A percentile compares a stretch with the other conserved stretches of the same genome.
phyloP scores from a whole-genome alignment of 345 rosid species.

The Eucalyptus pumila region DNA sequence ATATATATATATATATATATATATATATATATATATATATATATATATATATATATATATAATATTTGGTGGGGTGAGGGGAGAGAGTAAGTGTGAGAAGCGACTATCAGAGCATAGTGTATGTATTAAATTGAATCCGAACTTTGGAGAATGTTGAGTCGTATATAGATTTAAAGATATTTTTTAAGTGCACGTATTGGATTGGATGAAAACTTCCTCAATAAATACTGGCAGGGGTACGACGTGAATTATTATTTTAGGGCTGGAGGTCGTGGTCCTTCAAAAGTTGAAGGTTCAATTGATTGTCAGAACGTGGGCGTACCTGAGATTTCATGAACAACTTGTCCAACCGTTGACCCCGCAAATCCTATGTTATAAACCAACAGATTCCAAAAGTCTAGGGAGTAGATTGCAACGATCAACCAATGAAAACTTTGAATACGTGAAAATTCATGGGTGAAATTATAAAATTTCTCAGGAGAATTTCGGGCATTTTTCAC shows the following conservation, averaged over 20 bases:
- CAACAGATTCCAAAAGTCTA: neutral
- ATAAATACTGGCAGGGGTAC: neutral
- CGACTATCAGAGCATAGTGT: too few relatives aligned
- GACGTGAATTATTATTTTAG: neutral
- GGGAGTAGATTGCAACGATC: neutral
- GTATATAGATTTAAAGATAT: neutral
- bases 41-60: too few relatives aligned
- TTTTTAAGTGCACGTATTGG: neutral
- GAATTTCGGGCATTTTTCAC: neutral
- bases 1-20: too few relatives aligned
- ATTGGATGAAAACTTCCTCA: neutral
- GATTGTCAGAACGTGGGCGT: neutral
- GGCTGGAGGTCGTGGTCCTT: neutral
- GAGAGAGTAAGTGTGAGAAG: neutral
- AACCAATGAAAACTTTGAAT: neutral
- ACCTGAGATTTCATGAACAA: neutral
- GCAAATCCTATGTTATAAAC: neutral
- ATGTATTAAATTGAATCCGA: neutral
- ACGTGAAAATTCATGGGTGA: neutral
- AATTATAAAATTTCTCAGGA: neutral
- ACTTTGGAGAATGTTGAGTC: neutral
- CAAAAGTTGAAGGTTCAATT: neutral
- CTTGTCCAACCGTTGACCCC: neutral
- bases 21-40: too few relatives aligned
- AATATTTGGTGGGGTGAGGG: too few relatives aligned